These are phyloP conservation scores for Quercus engelmannii DNA, from an alignment of 306 rosid genomes.

Conservation along the genomic window DNA sequence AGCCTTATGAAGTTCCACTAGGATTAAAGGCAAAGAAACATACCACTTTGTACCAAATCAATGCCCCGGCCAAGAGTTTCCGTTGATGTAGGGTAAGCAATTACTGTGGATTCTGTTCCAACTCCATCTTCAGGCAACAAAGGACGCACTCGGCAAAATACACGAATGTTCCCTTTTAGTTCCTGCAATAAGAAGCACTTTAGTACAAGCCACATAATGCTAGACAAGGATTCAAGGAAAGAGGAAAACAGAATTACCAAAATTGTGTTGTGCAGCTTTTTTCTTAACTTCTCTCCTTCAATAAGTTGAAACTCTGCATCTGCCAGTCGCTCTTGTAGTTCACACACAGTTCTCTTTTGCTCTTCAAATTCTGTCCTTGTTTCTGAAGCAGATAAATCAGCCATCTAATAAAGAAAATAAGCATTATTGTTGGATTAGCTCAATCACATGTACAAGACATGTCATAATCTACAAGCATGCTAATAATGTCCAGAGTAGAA, in stretches of 20 bases:
- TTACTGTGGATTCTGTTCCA: conserved; percentile 48
- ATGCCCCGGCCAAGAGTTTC: conserved; percentile 83
- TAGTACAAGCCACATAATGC: background rate
- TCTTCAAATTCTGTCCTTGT: conserved; percentile 56
- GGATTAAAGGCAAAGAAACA: background rate
- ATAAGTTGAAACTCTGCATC: conserved; percentile 62
- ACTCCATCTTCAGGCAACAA: conserved; percentile 73
- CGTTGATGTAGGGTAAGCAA: conserved; percentile 76
- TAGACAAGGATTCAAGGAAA: too few species aligned
- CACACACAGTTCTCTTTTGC: conserved; percentile 45
- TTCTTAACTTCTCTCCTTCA: conserved; percentile 81
- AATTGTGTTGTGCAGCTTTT: conserved; percentile 82
- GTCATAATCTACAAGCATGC: background rate
- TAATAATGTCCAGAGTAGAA: background rate
- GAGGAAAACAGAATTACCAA: conserved; percentile 42
- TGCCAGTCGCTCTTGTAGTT: conserved; percentile 56
- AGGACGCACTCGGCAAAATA: conserved; percentile 93
- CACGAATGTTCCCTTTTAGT: conserved; percentile 92
- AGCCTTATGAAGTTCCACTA: background rate
- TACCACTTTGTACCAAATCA: conserved; percentile 79
- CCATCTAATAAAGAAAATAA: conserved; percentile 40
- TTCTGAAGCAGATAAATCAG: conserved; percentile 59
- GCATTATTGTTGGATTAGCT: background rate
- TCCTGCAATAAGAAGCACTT: conserved; percentile 46
- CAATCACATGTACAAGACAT: background rate